phyloP scores from a whole-genome alignment of 768 basidiomycete species.

The Lentinula raphanica region DNA sequence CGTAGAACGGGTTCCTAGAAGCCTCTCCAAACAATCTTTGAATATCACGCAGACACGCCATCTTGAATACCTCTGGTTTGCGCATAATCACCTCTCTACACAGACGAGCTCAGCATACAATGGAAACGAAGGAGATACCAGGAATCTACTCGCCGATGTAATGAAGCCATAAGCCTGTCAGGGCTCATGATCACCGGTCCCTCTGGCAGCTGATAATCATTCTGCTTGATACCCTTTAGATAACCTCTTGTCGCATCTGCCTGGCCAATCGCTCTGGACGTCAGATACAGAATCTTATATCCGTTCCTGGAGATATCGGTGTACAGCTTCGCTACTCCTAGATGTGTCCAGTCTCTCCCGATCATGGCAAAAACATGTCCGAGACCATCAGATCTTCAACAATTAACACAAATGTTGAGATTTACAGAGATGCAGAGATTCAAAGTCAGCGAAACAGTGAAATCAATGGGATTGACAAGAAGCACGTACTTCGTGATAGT shows the following conservation, averaged over 20 bases:
- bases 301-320: constrained; percentile 94
- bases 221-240: constrained; percentile 90
- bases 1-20: constrained; percentile 80
- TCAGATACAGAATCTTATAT: constrained; percentile 97
- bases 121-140: background rate
- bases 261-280: constrained; percentile 94
- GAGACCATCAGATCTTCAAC: constrained; percentile 80
- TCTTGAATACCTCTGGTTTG: constrained; percentile 99
- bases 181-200: constrained; percentile 99
- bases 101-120: background rate
- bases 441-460: background rate
- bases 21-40: constrained; percentile 80
- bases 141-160: constrained; percentile 76
- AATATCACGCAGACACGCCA: constrained; percentile 96
- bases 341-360: constrained; percentile 96
- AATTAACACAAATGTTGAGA: background rate
- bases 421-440: background rate
- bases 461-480: background rate
- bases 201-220: constrained; percentile 93
- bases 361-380: constrained; percentile 98
- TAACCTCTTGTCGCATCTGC: constrained; percentile 96
- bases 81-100: constrained; percentile 95
- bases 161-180: constrained; percentile 86
- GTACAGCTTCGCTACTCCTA: constrained; percentile 95
- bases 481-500: constrained; percentile 89